Conservation (phyloP, 768 basidiomycete genomes). For the Phanerodontia chrysosporium region DNA sequence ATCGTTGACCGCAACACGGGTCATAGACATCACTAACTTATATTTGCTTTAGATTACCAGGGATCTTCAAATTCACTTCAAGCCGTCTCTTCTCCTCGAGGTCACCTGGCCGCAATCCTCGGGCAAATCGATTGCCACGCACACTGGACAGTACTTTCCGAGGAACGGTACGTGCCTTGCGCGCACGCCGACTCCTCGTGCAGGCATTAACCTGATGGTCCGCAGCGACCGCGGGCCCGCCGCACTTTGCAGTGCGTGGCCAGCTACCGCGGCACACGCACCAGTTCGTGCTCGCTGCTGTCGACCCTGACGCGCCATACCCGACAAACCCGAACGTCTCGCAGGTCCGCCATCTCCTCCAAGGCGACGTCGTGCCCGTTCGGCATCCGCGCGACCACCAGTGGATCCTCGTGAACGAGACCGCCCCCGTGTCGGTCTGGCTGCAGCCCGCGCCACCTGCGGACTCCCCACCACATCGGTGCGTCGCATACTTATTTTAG, state of each 20-base stretch:
- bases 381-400: not conserved
- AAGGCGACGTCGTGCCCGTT: conserved; percentile 19
- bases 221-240: conserved; percentile 12
- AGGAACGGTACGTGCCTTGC: conserved; percentile 7
- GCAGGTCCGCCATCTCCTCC: conserved; percentile 29
- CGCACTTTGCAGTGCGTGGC: conserved; percentile 12
- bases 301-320: conserved; percentile 31
- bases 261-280: conserved; percentile 3
- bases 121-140: conserved; percentile 27
- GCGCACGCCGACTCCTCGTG: not conserved
- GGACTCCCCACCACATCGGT: conserved; percentile 30
- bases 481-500: not conserved
- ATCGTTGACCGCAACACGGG: too few species aligned
- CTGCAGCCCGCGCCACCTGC: conserved; percentile 27
- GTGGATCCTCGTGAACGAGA: conserved; percentile 20
- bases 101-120: conserved; percentile 35
- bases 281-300: conserved; percentile 27
- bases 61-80: conserved; percentile 37
- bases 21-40: too few species aligned
- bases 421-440: conserved; percentile 28
- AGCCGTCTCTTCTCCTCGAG: conserved; percentile 32
- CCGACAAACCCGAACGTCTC: conserved; percentile 24
- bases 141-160: conserved; percentile 27
- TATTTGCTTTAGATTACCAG: conserved; percentile 38
- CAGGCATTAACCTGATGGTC: not conserved